These are phyloP conservation scores for Plectosphaerella sp. DNA, from an alignment of 2,329 filamentous ascomycete species.

Conservation along the genomic window DNA sequence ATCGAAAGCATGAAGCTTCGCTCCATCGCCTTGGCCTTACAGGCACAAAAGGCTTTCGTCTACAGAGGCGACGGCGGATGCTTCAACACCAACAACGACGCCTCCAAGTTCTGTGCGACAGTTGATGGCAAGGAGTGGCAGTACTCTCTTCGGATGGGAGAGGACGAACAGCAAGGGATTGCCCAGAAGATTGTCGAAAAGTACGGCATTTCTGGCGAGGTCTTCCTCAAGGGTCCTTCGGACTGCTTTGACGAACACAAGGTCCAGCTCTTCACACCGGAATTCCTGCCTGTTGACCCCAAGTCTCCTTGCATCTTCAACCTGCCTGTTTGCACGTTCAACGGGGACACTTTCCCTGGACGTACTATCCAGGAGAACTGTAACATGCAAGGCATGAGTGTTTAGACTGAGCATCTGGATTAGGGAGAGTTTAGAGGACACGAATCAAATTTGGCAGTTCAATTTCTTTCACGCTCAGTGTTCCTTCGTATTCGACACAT, in stretches of 20 bases:
- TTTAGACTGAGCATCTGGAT: background rate
- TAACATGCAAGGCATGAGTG: too few relatives aligned
- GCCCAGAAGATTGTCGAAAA: constrained; percentile 6
- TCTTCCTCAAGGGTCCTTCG: constrained; percentile 1
- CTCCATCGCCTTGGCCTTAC: constrained; percentile 6
- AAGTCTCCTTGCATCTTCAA: constrained; percentile 2
- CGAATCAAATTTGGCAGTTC: too few relatives aligned
- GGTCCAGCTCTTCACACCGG: background rate
- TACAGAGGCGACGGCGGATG: constrained; percentile 1
- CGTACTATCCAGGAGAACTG: too few relatives aligned
- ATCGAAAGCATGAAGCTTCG: constrained; percentile 5
- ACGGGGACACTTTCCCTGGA: too few relatives aligned
- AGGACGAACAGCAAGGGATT: constrained; percentile 2
- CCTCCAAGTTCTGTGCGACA: constrained; percentile 2
- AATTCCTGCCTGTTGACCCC: background rate
- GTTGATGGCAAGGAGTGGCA: constrained; percentile 1
- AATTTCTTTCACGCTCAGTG: too few relatives aligned
- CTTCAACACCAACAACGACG: background rate
- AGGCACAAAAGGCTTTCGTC: constrained; percentile 6
- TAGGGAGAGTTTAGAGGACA: background rate
- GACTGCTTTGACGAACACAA: constrained; percentile 1
- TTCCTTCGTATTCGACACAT: background rate
- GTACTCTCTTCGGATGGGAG: constrained; percentile 4
- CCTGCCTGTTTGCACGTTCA: background rate
- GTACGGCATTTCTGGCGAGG: constrained; percentile 7